Base-by-base conservation (phyloP, 768 basidiomycete genomes). In the Leccinum olivaceopallidum region DNA sequence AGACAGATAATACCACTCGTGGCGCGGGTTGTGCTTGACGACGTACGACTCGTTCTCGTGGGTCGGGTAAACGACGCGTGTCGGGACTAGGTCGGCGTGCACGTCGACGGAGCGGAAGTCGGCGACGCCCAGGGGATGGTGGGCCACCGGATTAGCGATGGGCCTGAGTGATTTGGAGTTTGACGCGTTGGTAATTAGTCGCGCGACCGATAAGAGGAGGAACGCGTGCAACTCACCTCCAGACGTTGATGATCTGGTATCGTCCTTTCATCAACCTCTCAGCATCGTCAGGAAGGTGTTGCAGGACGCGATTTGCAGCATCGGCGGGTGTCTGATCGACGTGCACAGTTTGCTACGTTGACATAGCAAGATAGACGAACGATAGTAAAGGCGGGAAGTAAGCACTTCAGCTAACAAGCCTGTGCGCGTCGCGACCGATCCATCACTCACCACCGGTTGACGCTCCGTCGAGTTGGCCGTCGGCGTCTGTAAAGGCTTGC, bases 201-300 rank as follows among this genome's bases (percentile, higher is more conserved):
- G 5, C 34, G 34, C 34, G 34, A 36, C 13, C 13, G 24, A 60
- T 9, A 42, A 39, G 9, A 24, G 24, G 0, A 24, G 4, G 24
- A 24, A 24, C 18, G 14, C 14, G 5, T 32, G 51, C 1, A 6
- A 18, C 61, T 55, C 18, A 65, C 61, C 79, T 75, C 79, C 79
- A 79, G 37, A 79, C 74, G 60, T 80, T 80, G 66, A 80, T 78
- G 65, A 80, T 78, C 39, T 71, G 77, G 39, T 75, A 71, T 30
- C 78, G 76, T 4, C 70, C 69, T 58, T 75, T 69, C 58, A 80
- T 71, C 5, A 80, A 68, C 12, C 72, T 72, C 55, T 78, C 76
- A 2, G 77, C 78, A 6, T 80, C 79, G 14, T 69, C 76, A 4
- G 72, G 71, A 16, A 75, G 70, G 44, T 78, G 78, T 6, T 68